These are phyloP conservation scores for Elsinoe necatrix DNA, from an alignment of 2,329 filamentous ascomycete genomes.

Conservation along the genomic window DNA sequence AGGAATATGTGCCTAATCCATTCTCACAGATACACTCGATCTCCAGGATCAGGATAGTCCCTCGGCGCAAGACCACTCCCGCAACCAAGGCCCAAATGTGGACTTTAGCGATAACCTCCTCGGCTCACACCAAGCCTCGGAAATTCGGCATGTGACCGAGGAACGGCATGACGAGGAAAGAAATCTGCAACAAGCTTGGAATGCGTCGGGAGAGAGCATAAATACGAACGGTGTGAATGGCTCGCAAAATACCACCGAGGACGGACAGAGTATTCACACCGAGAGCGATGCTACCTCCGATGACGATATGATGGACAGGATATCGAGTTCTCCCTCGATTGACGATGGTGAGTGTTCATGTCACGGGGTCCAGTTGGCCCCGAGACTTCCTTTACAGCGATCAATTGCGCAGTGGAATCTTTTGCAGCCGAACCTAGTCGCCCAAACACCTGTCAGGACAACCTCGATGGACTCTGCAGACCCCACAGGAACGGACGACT, in stretches of 20 bases:
- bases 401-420: constrained; percentile 11
- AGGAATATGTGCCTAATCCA: background rate
- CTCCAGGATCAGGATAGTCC: constrained; percentile 76
- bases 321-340: constrained; percentile 96
- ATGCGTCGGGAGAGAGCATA: constrained; percentile 28
- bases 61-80: constrained; percentile 73
- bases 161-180: constrained; percentile 66
- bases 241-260: constrained; percentile 20
- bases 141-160: constrained; percentile 69
- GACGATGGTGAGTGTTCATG: constrained; percentile 84
- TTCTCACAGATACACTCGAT: constrained; percentile 74
- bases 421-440: background rate
- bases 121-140: constrained; percentile 76
- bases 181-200: constrained; percentile 50
- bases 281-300: constrained; percentile 60
- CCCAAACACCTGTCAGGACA: background rate
- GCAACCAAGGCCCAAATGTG: constrained; percentile 44
- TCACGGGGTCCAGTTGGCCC: constrained; percentile 23
- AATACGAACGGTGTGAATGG: constrained; percentile 1
- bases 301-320: constrained; percentile 96
- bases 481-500: background rate
- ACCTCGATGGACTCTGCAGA: background rate
- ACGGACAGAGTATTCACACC: constrained; percentile 52
- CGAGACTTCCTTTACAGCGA: constrained; percentile 18
- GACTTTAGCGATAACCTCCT: constrained; percentile 48